A percentile compares a stretch with the other conserved stretches of the same genome.
Evolutionary conservation across 164 flowering plant genomes (phyloP).

Genomic region (Chimonanthus praecox): DNA sequence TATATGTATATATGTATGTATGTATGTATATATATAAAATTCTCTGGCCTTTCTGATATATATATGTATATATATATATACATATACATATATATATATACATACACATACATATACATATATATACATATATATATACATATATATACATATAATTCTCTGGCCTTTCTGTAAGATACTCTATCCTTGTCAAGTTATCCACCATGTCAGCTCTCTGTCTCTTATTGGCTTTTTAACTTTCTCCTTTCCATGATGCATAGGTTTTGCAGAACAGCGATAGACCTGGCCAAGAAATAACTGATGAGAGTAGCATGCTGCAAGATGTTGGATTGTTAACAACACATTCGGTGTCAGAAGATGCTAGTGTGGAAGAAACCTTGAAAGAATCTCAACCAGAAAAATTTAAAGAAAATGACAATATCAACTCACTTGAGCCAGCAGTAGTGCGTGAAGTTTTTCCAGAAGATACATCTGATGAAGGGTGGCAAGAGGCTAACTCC

Average conservation of each 20-base stretch:
- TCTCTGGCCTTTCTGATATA: too few species aligned
- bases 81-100: too few species aligned
- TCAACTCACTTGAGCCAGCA: slow-evolving; percentile 10
- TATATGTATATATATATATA: too few species aligned
- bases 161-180: neutral
- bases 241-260: slow-evolving; percentile 22
- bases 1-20: too few species aligned
- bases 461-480: slow-evolving; percentile 58
- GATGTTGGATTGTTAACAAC: slow-evolving; percentile 14
- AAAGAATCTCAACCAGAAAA: slow-evolving; percentile 16
- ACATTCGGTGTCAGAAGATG: slow-evolving; percentile 14
- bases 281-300: slow-evolving; percentile 20
- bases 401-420: slow-evolving; percentile 23
- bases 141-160: neutral
- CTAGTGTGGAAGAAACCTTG: slow-evolving; percentile 13
- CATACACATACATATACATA: too few species aligned
- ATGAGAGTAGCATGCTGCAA: slow-evolving; percentile 10
- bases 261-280: slow-evolving; percentile 41
- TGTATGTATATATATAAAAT: too few species aligned
- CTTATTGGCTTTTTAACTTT: neutral
- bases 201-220: neutral
- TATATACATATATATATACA: too few species aligned
- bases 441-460: slow-evolving; percentile 15
- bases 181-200: neutral
- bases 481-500: slow-evolving; percentile 89